Evolutionary conservation across 2,329 filamentous ascomycete genomes (phyloP).

Genomic region (Aureobasidium sp.): DNA sequence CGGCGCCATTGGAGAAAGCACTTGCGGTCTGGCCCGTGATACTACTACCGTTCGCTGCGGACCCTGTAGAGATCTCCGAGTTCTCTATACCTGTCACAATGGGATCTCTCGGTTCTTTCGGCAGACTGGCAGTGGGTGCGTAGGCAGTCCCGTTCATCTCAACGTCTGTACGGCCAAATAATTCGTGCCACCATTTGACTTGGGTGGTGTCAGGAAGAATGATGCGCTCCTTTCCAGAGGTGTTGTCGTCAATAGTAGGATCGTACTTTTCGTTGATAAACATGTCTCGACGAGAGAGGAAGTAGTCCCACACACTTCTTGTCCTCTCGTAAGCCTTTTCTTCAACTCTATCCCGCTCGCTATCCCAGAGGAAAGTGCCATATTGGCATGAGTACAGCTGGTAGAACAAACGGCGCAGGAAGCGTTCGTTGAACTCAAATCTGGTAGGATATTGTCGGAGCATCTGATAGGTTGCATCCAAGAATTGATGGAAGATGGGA

Average conservation of each 20-base stretch:
- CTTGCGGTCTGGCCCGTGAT: neutral
- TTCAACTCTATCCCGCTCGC: slow-evolving; percentile 63
- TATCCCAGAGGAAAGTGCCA: slow-evolving; percentile 93
- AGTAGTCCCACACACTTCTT: slow-evolving; percentile 93
- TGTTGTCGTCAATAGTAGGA: slow-evolving; percentile 64
- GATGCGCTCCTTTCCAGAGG: slow-evolving; percentile 72
- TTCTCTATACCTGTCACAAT: slow-evolving; percentile 19
- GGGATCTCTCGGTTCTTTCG: slow-evolving; percentile 16
- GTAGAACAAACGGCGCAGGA: slow-evolving; percentile 80
- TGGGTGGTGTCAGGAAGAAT: slow-evolving; percentile 69
- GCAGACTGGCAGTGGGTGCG: slow-evolving; percentile 17
- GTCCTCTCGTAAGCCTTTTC: slow-evolving; percentile 18
- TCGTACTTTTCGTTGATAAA: slow-evolving; percentile 82
- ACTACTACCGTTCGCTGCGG: slow-evolving; percentile 14
- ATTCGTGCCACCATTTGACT: slow-evolving; percentile 88
- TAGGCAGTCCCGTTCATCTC: slow-evolving; percentile 69
- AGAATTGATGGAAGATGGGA: slow-evolving; percentile 94
- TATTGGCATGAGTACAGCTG: slow-evolving; percentile 96
- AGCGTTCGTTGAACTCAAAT: slow-evolving; percentile 95
- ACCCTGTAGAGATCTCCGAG: slow-evolving; percentile 16
- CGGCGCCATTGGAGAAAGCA: neutral
- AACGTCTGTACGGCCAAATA: slow-evolving; percentile 76
- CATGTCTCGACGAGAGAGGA: slow-evolving; percentile 69
- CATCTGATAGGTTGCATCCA: slow-evolving; percentile 89
- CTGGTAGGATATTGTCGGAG: slow-evolving; percentile 76